Percentiles rank a stretch among this genome's conserved stretches.
Evolutionary conservation across 306 rosid genomes (phyloP).

Genomic region (Cyamopsis tetragonoloba): DNA sequence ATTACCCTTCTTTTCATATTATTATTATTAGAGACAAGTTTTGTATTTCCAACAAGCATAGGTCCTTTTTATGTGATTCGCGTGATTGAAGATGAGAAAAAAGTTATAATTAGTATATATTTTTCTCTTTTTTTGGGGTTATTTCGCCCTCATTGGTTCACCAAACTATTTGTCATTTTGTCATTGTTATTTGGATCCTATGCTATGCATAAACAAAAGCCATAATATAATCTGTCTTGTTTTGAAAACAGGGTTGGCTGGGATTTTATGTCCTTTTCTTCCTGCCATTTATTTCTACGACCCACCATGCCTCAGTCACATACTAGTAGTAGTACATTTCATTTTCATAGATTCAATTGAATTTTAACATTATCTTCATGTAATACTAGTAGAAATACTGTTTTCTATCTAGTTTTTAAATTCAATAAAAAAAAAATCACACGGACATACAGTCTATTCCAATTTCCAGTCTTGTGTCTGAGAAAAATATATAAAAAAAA

Average conservation of each 20-base stretch:
- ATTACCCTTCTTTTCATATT: neutral
- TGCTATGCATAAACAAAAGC: no score
- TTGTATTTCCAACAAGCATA: constrained; percentile 40
- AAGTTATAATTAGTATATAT: no score
- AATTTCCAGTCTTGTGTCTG: no score
- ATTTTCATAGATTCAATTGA: no score
- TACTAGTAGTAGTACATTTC: no score
- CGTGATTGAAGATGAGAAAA: constrained; percentile 36
- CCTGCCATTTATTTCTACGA: neutral
- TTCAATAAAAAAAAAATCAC: neutral
- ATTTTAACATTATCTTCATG: no score
- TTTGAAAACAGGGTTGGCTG: neutral
- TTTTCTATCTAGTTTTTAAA: no score
- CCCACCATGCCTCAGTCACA: no score
- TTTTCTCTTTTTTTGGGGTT: neutral
- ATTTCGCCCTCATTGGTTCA: neutral
- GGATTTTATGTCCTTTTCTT: neutral
- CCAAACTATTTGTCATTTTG: constrained; percentile 28
- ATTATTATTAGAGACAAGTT: constrained; percentile 31
- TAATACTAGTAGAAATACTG: no score
- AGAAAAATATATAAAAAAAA: neutral
- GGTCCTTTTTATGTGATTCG: constrained; percentile 29
- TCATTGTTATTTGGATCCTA: constrained; percentile 25
- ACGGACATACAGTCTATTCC: neutral
- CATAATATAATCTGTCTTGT: constrained; percentile 1